These are phyloP conservation scores for Penicillium odoratum DNA, from an alignment of 495 filamentous ascomycete genomes.

Conservation along the genomic window DNA sequence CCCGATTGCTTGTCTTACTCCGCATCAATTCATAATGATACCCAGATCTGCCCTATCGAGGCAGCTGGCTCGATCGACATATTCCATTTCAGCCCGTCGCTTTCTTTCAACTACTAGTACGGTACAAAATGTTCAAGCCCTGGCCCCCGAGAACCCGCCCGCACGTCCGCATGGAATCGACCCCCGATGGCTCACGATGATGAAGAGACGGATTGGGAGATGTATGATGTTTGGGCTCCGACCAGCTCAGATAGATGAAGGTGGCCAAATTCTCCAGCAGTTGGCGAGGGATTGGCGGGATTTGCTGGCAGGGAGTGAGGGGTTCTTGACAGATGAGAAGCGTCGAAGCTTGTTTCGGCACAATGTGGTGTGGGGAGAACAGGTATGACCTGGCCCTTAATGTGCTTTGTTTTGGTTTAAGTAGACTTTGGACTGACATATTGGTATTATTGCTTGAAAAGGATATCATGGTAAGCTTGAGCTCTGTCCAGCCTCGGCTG, in stretches of 20 bases:
- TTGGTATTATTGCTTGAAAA: constrained; percentile 21
- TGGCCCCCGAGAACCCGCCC: constrained; percentile 16
- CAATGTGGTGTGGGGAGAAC: constrained; percentile 86
- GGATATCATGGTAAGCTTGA: constrained; percentile 57
- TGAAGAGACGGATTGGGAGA: constrained; percentile 72
- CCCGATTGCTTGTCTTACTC: not conserved
- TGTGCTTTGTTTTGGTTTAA: not conserved
- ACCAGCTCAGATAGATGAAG: constrained; percentile 58
- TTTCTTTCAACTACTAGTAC: constrained; percentile 29
- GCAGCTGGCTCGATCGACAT: constrained; percentile 17
- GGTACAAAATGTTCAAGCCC: constrained; percentile 12
- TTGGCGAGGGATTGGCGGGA: constrained; percentile 75
- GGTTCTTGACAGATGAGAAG: constrained; percentile 69
- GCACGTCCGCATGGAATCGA: constrained; percentile 40
- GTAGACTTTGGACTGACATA: not conserved
- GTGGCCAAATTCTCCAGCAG: constrained; percentile 58
- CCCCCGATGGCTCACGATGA: constrained; percentile 73
- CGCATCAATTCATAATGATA: constrained; percentile 21
- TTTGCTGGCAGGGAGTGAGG: constrained; percentile 75
- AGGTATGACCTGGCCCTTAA: constrained; percentile 52
- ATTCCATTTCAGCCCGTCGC: constrained; percentile 7
- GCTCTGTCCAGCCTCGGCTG: not conserved
- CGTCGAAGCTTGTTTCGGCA: constrained; percentile 68
- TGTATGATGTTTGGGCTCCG: constrained; percentile 80
- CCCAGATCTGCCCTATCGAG: constrained; percentile 17